phyloP scores from a whole-genome alignment of 1,284 basidiomycete genomes.

The Lentinula novae-zelandiae region DNA sequence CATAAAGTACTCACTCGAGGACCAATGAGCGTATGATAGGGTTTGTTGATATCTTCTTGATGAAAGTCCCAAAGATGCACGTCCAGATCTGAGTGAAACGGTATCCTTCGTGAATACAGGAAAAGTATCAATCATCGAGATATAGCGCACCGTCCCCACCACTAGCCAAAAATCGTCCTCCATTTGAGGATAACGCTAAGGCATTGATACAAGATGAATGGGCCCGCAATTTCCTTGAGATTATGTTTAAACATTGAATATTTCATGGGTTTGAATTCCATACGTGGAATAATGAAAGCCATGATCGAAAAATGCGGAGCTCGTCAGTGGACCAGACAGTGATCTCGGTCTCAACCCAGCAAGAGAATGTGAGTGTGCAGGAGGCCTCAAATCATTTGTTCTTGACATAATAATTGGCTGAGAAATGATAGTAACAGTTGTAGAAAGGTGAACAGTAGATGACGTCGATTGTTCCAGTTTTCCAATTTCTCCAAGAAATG shows the following conservation, averaged over 20 bases:
- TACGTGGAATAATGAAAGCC: slow-evolving; percentile 48
- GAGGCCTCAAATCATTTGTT: background rate
- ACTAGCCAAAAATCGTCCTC: slow-evolving; percentile 68
- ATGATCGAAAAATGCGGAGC: slow-evolving; percentile 21
- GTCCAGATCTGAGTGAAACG: slow-evolving; percentile 43
- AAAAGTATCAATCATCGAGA: background rate
- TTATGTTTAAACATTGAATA: background rate
- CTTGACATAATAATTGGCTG: background rate
- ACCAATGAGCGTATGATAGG: slow-evolving; percentile 45
- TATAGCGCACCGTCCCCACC: slow-evolving; percentile 65
- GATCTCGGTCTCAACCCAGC: background rate
- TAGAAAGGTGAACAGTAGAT: no score
- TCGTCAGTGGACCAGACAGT: background rate
- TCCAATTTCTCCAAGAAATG: no score
- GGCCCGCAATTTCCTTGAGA: slow-evolving; percentile 46
- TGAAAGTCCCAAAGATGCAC: slow-evolving; percentile 71
- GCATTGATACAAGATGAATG: slow-evolving; percentile 74
- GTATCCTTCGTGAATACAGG: slow-evolving; percentile 1
- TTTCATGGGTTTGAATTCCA: background rate
- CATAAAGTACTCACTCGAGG: slow-evolving; percentile 36
- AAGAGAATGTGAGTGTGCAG: background rate
- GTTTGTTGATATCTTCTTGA: slow-evolving; percentile 49
- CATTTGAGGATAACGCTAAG: slow-evolving; percentile 56
- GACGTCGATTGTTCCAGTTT: no score
- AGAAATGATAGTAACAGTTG: background rate